Evolutionary conservation across 495 filamentous ascomycete species (phyloP), one percentile per base, ranked within the genome.

Genomic region (Ramalina intermedia): DNA sequence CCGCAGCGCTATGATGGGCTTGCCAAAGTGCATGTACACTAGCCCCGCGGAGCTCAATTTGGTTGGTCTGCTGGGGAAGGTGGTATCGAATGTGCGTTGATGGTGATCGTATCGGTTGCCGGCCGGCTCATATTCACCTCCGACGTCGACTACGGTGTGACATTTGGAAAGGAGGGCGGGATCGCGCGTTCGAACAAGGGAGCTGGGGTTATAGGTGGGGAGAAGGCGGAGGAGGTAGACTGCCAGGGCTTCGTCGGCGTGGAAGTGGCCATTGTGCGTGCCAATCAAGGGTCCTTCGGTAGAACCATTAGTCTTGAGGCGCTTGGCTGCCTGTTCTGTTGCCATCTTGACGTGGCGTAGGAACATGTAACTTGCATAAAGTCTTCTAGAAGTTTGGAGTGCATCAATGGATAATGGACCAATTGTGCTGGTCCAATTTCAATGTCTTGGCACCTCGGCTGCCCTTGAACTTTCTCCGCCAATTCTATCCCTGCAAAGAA

Each of bases 191-290:
- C 91, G 86, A 27, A 94, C 65, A 3, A 98, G 82, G n/a, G 72
- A 61, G 11, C 84, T 82, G 53, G 70, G 62, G 38, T 73, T 58
- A 72, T 96, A 98, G 20, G 78, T 69, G 24, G 91, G 93, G 37
- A 96, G 77, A 20, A 85, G 78, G 43, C 87, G 87, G 55, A 98
- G 84, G 70, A 98, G 85, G 71, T 91, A 85, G 50, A 96, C 88
- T 46, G 91, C 91, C n/a, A 98, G 80, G 51, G 91, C 91, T 69
- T 98, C 91, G 63, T 98, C 91, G 65, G 91, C 93, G 70, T 98
- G 91, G 75, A 98, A 98, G 67, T 95, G 87, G 48, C 91, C 91
- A 68, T 82, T 95, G 73, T 94, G 89, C 12, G 89, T 94, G 48
- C 87, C 89, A 57, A 94, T 93, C 47, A 78, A 64, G 55, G 82